These are phyloP conservation scores for Sporothrix schenckii DNA, from an alignment of 2,329 filamentous ascomycete species.

Conservation along the genomic window DNA sequence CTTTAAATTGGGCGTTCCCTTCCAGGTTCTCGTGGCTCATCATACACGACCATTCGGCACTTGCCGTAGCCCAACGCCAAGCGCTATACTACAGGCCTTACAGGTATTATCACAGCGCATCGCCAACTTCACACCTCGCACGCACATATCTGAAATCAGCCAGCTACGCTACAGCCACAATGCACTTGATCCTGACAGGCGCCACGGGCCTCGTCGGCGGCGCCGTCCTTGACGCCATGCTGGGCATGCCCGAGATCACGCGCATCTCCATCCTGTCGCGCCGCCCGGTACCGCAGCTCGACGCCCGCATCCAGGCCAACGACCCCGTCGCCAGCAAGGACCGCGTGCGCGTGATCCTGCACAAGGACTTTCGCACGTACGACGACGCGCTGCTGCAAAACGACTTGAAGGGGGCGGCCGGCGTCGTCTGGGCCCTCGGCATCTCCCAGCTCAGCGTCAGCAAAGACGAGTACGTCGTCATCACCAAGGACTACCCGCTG, in stretches of 20 bases:
- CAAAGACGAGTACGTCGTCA: slow-evolving; percentile 67
- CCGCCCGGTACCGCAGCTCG: slow-evolving; percentile 64
- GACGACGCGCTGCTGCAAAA: slow-evolving; percentile 55
- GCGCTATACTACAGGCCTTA: background rate
- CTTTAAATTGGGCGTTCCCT: background rate
- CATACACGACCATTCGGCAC: too few species aligned
- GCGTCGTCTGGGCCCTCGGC: slow-evolving; percentile 74
- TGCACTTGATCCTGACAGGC: slow-evolving; percentile 70
- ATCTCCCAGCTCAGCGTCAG: slow-evolving; percentile 62
- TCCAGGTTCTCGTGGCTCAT: too few species aligned
- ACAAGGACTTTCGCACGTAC: slow-evolving; percentile 68
- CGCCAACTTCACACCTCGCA: background rate
- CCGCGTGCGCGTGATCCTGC: slow-evolving; percentile 67
- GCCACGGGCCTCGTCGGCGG: slow-evolving; percentile 69
- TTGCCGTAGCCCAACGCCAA: background rate
- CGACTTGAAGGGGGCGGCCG: slow-evolving; percentile 65
- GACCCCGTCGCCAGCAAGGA: slow-evolving; percentile 47
- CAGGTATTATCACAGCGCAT: background rate
- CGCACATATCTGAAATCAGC: background rate
- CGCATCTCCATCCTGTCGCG: slow-evolving; percentile 71
- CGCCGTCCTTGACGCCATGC: slow-evolving; percentile 63
- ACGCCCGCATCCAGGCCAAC: slow-evolving; percentile 48
- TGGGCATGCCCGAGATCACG: slow-evolving; percentile 58
- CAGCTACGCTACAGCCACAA: slow-evolving; percentile 38
- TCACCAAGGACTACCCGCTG: slow-evolving; percentile 68